Evolutionary conservation across 1,284 basidiomycete species (phyloP).

Genomic region (Irpex lacteus): DNA sequence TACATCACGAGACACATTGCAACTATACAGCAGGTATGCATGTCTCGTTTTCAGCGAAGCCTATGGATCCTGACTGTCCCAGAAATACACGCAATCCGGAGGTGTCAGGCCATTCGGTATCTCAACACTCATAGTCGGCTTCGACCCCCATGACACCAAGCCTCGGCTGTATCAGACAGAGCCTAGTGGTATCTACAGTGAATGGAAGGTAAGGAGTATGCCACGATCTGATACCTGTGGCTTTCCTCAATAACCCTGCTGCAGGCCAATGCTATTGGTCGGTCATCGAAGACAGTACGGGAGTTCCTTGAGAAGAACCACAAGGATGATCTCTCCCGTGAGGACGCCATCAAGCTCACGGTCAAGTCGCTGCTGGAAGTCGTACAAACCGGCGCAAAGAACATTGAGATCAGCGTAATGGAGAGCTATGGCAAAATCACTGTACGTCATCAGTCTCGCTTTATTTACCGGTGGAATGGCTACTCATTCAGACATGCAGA

Average conservation of each 20-base stretch:
- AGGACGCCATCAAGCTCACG: constrained; percentile 92
- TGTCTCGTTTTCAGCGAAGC: constrained; percentile 2
- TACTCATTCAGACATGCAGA: constrained; percentile 42
- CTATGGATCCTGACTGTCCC: constrained; percentile 2
- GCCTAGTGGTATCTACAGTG: constrained; percentile 96
- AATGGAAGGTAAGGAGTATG: constrained; percentile 82
- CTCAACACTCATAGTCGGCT: constrained; percentile 95
- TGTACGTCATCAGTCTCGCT: constrained; percentile 44
- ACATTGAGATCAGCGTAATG: constrained; percentile 98
- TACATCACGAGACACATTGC: constrained; percentile 99
- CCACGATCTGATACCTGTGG: not conserved
- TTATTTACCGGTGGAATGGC: not conserved
- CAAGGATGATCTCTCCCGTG: constrained; percentile 85
- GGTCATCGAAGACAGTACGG: constrained; percentile 96
- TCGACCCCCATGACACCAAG: constrained; percentile 88
- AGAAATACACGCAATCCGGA: constrained; percentile 98
- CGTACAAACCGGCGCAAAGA: constrained; percentile 99
- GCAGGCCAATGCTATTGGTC: constrained; percentile 95
- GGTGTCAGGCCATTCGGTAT: constrained; percentile 99
- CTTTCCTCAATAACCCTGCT: not conserved
- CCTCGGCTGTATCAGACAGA: constrained; percentile 97
- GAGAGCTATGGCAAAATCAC: constrained; percentile 90
- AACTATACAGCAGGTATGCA: constrained; percentile 89
- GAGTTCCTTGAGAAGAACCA: constrained; percentile 99
- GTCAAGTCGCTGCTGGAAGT: constrained; percentile 97